Evolutionary conservation across 169 alveolate genomes (phyloP).

Genomic region (Plasmodium knowlesi): DNA sequence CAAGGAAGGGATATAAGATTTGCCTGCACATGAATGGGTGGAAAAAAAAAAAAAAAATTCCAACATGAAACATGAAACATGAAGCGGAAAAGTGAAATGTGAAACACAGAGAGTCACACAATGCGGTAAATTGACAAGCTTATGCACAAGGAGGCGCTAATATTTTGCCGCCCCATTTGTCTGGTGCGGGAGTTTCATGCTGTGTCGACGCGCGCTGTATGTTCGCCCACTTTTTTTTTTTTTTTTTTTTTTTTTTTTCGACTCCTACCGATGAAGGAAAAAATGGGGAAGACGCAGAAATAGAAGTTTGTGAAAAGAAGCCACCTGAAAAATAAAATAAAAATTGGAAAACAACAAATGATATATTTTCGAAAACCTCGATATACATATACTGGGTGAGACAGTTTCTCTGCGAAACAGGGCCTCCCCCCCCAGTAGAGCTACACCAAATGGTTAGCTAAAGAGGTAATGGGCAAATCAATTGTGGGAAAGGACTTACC

Average conservation of each 20-base stretch:
- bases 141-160: not conserved
- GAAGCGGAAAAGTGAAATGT: not conserved
- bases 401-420: not conserved
- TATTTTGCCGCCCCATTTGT: not conserved
- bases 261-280: slow-evolving; percentile 36
- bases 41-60: not conserved
- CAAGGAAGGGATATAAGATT: slow-evolving; percentile 43
- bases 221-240: not conserved
- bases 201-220: not conserved
- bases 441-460: not conserved
- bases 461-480: not conserved
- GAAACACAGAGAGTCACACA: not conserved
- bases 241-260: slow-evolving; percentile 21
- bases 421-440: not conserved
- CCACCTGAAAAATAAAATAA: slow-evolving; percentile 37
- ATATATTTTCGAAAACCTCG: not conserved
- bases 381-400: not conserved
- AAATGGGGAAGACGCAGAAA: slow-evolving; percentile 40
- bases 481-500: slow-evolving; percentile 4
- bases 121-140: not conserved
- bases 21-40: slow-evolving; percentile 4
- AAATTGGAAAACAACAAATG: not conserved
- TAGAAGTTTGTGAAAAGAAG: slow-evolving; percentile 46
- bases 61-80: not conserved
- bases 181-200: not conserved